Evolutionary conservation across 192 early-diverging fungal genomes (phyloP), one percentile per base, ranked within the genome.

Genomic region (Coemansia sp.): DNA sequence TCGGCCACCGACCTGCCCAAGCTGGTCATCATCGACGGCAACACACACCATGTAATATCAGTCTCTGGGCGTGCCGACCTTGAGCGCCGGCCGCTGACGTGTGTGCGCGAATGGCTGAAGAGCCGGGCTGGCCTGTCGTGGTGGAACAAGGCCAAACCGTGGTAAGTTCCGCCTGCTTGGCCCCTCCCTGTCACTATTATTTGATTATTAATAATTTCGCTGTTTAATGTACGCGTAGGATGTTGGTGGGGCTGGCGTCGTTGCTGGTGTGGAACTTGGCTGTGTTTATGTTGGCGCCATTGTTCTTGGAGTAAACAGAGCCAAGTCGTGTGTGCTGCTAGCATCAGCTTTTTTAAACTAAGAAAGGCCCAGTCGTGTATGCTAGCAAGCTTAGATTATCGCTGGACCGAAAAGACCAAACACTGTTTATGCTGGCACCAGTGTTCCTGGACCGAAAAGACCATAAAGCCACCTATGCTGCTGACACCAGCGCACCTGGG

Each of bases 81-180:
- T 9, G 75, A 78, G 61, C 57, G 63, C 32, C 45, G 64, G 48
- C 75, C 75, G 38, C 59, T 78, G 69, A 78, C 75, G 19, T 73
- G 76, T n/a, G 64, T 79, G 61, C 66, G 64, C 56, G 70, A 79
- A 62, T 73, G 76, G 71, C 65, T 61, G 29, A 57, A 57, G 54
- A 72, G 66, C 58, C 75, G 75, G 35, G 54, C 54, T 12, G 70
- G 75, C 13, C 66, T 66, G 16, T 63, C 75, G 26, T 78, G 75
- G 75, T 77, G 75, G 75, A 65, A 63, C 53, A 68, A 56, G 22
- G 59, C 70, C 49, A 68, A 66, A 58, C 66, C 69, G 72, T 78
- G 75, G 75, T 78, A 73, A 73, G 74, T 52, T 20, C 24, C 29
- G 18, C n/a, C 14, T 18, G 35, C 5, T 12, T n/a, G 29, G 19